phyloP scores from a whole-genome alignment of 441 rosid genomes.

The Corymbia calophylla region DNA sequence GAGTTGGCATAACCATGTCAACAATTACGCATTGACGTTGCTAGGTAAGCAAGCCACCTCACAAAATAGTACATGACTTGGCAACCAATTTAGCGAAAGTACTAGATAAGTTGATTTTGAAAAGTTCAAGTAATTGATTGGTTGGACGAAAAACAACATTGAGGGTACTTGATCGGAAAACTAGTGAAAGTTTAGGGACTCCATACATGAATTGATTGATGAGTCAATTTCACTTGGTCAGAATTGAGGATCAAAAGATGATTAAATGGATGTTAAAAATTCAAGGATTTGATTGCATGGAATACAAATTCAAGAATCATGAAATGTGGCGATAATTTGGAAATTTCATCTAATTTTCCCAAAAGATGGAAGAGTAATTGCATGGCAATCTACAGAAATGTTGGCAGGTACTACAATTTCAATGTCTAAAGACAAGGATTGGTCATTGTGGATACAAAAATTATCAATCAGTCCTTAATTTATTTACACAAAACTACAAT shows the following conservation, averaged over 20 bases:
- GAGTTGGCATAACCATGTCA: accelerated
- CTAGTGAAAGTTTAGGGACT: background rate
- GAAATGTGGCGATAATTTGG: background rate
- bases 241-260: background rate
- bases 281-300: background rate
- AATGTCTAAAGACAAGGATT: background rate
- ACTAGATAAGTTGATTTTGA: background rate
- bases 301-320: background rate
- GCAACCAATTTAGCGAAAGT: background rate
- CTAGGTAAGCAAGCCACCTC: background rate
- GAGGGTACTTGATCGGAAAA: background rate
- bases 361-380: background rate
- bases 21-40: background rate
- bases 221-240: background rate
- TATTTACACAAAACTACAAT: background rate
- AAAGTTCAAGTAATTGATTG: background rate
- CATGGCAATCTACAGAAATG: background rate
- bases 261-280: background rate
- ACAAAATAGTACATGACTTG: background rate
- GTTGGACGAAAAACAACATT: background rate
- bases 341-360: background rate
- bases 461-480: accelerated
- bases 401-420: background rate
- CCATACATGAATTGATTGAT: background rate
- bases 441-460: background rate